phyloP scores from a whole-genome alignment of 345 rosid species.

The Acer saccharum region DNA sequence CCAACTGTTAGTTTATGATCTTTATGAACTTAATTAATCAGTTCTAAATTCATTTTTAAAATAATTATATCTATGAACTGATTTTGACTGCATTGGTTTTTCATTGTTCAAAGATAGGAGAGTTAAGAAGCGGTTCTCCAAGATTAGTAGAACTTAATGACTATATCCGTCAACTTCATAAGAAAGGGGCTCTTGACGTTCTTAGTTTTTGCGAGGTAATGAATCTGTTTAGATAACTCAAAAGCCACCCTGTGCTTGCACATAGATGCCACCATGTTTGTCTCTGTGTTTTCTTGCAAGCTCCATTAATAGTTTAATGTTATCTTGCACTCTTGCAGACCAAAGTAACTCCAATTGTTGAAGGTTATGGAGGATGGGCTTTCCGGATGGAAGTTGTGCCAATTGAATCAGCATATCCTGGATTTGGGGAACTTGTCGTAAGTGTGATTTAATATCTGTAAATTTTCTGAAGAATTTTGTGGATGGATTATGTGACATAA shows the following conservation, averaged over 20 bases:
- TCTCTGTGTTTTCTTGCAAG: not conserved
- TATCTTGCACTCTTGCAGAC: conserved; percentile 52
- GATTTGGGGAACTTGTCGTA: conserved; percentile 95
- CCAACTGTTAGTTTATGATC: conserved; percentile 67
- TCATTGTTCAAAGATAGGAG: conserved; percentile 65
- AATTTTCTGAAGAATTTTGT: not conserved
- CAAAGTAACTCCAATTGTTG: conserved; percentile 92
- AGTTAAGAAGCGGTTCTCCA: conserved; percentile 93
- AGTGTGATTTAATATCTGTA: conserved; percentile 30
- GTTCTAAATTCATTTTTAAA: conserved; percentile 6
- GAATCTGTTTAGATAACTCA: not conserved
- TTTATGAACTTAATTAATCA: not conserved
- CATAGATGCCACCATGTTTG: not conserved
- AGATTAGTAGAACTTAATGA: conserved; percentile 83
- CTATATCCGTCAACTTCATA: conserved; percentile 77
- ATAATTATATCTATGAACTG: not conserved
- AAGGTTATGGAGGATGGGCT: conserved; percentile 99
- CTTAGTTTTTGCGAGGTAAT: conserved; percentile 97
- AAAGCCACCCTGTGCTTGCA: not conserved
- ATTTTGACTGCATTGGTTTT: conserved; percentile 18
- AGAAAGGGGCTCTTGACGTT: conserved; percentile 78
- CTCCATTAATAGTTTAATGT: not conserved
- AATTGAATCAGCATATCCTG: conserved; percentile 96
- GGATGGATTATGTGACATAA: not conserved
- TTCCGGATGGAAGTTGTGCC: conserved; percentile 93